Evolutionary conservation across 2,329 filamentous ascomycete genomes (phyloP), one percentile per base, ranked within the genome.

Genomic region (Fusarium goolgardi): DNA sequence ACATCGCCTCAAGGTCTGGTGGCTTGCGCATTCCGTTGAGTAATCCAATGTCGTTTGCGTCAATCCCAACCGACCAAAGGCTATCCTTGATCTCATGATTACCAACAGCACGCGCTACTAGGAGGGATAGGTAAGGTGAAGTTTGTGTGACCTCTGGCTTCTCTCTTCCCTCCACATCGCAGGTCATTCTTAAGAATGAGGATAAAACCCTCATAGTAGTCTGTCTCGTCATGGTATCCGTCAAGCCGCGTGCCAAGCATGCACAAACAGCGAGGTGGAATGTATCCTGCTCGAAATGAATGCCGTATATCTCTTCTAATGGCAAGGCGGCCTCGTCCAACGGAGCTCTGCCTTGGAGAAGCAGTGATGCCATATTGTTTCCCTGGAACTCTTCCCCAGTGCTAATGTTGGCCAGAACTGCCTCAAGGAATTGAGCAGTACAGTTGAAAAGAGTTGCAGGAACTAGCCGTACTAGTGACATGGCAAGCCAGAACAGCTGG

Each of bases 401-500:
- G 59, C 85, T 85, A 62, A 91, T 89, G 63, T 91, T 91, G 44
- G 82, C 84, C 41, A 91, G 74, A 2, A 91, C 86, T 4, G 89
- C 85, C 70, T 91, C 88, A 2, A 91, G 80, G 56, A 91, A 89
- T 31, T 85, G 81, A 2, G 88, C 88, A 6, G 88, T 85, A 73
- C 86, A 90, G 75, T 90, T 91, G 78, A 91, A 91, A 2, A 91
- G 81, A 39, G 78, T 80, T 8, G 85, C 80, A 5, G 89, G 89
- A 18, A 90, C 87, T 4, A 91, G 83, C 10, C 89, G 84, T 25
- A 91, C 81, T 1, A 91, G 80, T 4, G 88, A 90, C 67, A 91
- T 86, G 12, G 88, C 88, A 34, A 91, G 80, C 89, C 89, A 91
- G 75, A 91, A 91, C 8, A 91, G 80, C 71, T 91, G 89, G 34